A percentile compares a stretch with the other conserved stretches of the same genome.
Conservation (phyloP, 2,329 filamentous ascomycete species). For the Apiospora pterosperma region DNA sequence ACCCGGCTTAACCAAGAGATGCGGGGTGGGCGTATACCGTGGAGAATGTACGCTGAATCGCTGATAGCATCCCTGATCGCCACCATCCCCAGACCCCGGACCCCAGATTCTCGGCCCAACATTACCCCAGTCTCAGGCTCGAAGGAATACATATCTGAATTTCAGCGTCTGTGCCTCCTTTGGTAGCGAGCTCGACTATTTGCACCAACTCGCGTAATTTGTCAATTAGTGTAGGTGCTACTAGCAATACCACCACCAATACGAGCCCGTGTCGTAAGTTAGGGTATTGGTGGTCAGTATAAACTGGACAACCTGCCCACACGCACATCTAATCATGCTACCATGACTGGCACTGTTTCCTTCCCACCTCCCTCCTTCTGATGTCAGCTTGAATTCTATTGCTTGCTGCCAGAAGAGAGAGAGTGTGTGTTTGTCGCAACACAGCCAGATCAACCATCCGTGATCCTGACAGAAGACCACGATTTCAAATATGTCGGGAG, state of each 20-base stretch:
- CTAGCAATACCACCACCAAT: neutral
- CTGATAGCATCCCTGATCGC: neutral
- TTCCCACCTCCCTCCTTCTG: neutral
- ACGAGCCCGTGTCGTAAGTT: neutral
- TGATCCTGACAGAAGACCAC: neutral
- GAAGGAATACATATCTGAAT: neutral
- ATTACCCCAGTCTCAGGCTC: neutral
- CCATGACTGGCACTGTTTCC: neutral
- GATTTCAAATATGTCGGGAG: constrained; percentile 20
- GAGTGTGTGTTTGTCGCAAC: too few relatives aligned
- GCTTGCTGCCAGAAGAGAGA: too few relatives aligned
- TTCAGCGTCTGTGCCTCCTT: neutral
- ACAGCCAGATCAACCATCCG: too few relatives aligned
- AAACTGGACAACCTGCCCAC: neutral
- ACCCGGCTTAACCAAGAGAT: neutral
- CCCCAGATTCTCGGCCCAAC: constrained; percentile 13
- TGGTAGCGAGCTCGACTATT: neutral
- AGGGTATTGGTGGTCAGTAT: neutral
- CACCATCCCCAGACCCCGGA: constrained; percentile 6
- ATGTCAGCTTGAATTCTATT: neutral
- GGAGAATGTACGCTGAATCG: neutral
- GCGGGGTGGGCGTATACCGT: neutral
- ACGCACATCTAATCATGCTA: neutral
- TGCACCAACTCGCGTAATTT: neutral
- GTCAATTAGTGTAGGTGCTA: neutral